Base-by-base conservation (phyloP, 306 rosid species). In the Cyamopsis tetragonoloba region DNA sequence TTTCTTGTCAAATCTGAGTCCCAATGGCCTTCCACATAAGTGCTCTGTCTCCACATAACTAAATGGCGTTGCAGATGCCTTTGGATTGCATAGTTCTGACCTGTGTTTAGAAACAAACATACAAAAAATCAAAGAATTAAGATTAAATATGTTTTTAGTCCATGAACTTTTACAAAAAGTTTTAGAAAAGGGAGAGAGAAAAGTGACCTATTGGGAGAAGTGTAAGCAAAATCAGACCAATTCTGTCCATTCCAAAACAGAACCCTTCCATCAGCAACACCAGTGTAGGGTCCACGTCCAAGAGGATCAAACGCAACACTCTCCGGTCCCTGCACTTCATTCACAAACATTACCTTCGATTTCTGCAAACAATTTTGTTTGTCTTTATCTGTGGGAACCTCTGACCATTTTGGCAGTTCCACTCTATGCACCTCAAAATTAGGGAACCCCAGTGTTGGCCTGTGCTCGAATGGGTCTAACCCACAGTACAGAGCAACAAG, bases 1-100 rank as follows among this genome's bases (percentile, higher is more conserved):
- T 78, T 78, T 89, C 92, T 87, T 87, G 84, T 89, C 79, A 78
- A 89, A 92, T 56, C 92, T 89, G 9, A 92, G 87, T 27, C 98
- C 98, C 79, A 92, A 70, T 58, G 98, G 98, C 79, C 96, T 87
- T 49, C 98, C 96, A 66, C 95, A 92, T 18, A 92, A 80, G 85
- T 89, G 91, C 70, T 92, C 96, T 47, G 80, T 82, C 74, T 74
- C 66, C 9, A 78, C 65, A 82, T 89, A 89, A 71, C 93, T 81
- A 22, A 80, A 22, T 8, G 89, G 76, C 3, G 79, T 18, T 28
- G 81, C 79, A 19, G 84, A 77, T 41, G 84, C 85, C 70, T 84
- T 86, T 19, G 89, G 89, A 55, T 86, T 80, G 68, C 96, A 92
- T 63, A 84, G 34, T 43, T 79, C 89, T 50, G 96, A 87, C 80